Evolutionary conservation across 148 eudicot genomes (phyloP), one percentile per base, ranked within the genome.

Genomic region (Nepenthes gracilis): DNA sequence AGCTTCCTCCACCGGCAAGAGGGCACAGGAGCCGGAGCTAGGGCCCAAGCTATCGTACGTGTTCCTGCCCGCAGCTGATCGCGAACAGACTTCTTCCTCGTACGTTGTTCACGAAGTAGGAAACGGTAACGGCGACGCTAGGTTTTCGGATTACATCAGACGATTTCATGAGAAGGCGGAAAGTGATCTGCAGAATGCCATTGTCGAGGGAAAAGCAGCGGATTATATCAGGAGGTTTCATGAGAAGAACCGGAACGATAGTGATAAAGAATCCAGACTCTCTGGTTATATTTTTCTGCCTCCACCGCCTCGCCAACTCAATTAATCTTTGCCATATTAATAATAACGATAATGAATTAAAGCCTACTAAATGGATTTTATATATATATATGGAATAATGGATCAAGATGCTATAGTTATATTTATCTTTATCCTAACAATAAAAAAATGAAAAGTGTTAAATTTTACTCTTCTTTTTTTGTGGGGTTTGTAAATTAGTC

Each of bases 161-260:
- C 67, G 78, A 62, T 78, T 78, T 56, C 81, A 78, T 33, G 62
- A 74, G 59, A 78, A 78, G 67, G 61, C 72, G 12, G 62, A 70
- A 43, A 58, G 54, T 5, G 78, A 78, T 62, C 51, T 67, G 33
- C 74, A 69, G 38, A 74, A 67, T 38, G 67, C 81, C 1, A 64
- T 54, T 11, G 77, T 77, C 43, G 81, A 77, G 67, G 68, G 75
- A 4, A 70, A 64, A 61, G 78, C 78, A 47, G 72, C 66, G 45
- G 70, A 70, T 57, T 78, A 70, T 35, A 78, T 78, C 61, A 78
- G 74, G 71, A 74, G 68, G 62, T 78, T 78, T 56, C 82, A 78
- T 74, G 79, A 78, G 76, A 78, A 78, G 61, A 74, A 71, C 47
- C 61, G 65, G 71, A 74, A 69, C 10, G 78, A 74, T 56, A 36